Percentiles rank a stretch among this genome's conserved stretches.
Conservation (phyloP, 257 asterid genomes). For the Ilex aquifolium region DNA sequence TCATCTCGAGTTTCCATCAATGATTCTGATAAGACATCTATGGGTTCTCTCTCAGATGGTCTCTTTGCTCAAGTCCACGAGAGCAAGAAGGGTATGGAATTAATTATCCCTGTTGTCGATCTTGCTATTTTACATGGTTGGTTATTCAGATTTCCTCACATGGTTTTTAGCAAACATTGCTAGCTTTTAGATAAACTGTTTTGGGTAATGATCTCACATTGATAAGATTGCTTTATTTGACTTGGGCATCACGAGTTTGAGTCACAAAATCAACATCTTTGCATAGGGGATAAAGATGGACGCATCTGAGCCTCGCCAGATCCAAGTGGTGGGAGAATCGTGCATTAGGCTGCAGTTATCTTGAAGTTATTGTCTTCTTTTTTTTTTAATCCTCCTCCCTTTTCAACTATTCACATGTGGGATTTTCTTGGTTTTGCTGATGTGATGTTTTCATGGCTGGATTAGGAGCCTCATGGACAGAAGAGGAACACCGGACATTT, state of each 20-base stretch:
- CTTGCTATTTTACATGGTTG: not conserved
- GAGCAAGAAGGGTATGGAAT: conserved; percentile 55
- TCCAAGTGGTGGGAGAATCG: too few species aligned
- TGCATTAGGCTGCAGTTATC: too few species aligned
- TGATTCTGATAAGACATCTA: conserved; percentile 24
- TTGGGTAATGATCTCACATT: too few species aligned
- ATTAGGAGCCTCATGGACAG: conserved; percentile 81
- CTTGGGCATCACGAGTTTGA: too few species aligned
- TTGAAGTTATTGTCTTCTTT: too few species aligned
- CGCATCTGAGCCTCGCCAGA: too few species aligned
- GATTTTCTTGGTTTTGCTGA: not conserved
- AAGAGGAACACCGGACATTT: conserved; percentile 67
- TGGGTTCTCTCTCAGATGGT: conserved; percentile 57
- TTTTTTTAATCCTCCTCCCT: not conserved
- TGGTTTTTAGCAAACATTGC: too few species aligned
- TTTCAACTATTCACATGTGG: not conserved
- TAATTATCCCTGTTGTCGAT: not conserved
- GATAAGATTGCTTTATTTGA: not conserved
- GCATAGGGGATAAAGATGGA: too few species aligned
- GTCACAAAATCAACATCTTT: too few species aligned
- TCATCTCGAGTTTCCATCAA: conserved; percentile 25
- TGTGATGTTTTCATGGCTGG: not conserved
- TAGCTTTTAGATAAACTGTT: not conserved
- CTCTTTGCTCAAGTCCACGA: conserved; percentile 33
- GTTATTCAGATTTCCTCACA: too few species aligned